Conservation (phyloP, 106 monocot species). For the Dactylorhiza incarnata region DNA sequence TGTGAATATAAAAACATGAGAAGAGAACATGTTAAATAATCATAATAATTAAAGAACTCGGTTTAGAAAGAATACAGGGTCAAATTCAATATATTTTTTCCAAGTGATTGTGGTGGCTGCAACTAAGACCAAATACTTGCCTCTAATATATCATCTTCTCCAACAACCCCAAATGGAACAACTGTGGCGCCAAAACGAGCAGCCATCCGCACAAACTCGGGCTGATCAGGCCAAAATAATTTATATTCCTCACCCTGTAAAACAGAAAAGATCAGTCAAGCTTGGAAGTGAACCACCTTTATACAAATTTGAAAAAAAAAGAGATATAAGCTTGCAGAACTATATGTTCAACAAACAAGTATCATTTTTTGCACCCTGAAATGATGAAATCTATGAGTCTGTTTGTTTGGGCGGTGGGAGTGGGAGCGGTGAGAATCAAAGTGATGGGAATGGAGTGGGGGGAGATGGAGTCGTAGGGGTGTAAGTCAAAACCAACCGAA, state of each 20-base stretch:
- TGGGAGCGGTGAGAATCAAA: neutral
- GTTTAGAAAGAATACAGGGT: neutral
- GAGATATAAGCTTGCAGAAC: neutral
- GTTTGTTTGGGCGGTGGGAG: too few species aligned
- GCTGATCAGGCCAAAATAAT: conserved; percentile 89
- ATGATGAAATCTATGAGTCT: too few species aligned
- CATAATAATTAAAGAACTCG: neutral
- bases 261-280: neutral
- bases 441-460: neutral
- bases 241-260: conserved; percentile 90
- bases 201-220: conserved; percentile 98
- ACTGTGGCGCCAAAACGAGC: conserved; percentile 80
- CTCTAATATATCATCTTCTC: conserved; percentile 85
- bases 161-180: conserved; percentile 91
- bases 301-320: neutral
- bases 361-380: too few species aligned
- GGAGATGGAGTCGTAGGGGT: too few species aligned
- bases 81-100: neutral
- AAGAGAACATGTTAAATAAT: neutral
- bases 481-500: too few species aligned
- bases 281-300: too few species aligned
- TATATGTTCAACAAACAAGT: too few species aligned
- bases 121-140: conserved; percentile 24
- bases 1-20: neutral
- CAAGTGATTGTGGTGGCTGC: neutral